phyloP scores from a whole-genome alignment of 2,329 filamentous ascomycete species.

The Phaeosphaeriaceae sp. region DNA sequence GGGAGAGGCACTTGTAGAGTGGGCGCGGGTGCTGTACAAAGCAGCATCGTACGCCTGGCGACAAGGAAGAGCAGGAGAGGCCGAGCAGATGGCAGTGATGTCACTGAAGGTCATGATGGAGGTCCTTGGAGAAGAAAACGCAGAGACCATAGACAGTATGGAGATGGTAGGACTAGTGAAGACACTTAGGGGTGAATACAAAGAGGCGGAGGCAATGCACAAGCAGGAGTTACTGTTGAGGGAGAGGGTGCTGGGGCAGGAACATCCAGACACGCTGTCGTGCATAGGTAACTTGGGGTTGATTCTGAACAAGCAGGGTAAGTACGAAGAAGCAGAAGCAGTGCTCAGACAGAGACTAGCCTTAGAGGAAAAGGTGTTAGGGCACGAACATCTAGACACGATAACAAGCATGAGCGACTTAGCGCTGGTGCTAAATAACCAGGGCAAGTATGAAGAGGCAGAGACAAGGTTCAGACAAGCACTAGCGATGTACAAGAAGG shows the following conservation, averaged over 20 bases:
- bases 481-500: no score
- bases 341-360: no score
- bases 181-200: slow-evolving; percentile 8
- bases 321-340: no score
- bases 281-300: not conserved
- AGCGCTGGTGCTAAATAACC: no score
- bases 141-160: slow-evolving; percentile 8
- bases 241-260: not conserved
- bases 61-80: slow-evolving; percentile 5
- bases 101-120: slow-evolving; percentile 10
- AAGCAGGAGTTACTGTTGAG: not conserved
- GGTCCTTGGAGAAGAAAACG: slow-evolving; percentile 9
- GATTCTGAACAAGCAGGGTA: no score
- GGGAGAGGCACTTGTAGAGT: slow-evolving; percentile 6
- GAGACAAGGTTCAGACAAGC: no score
- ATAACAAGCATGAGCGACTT: no score
- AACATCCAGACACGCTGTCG: not conserved
- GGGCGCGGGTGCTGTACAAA: slow-evolving; percentile 12
- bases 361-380: no score
- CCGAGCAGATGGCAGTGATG: slow-evolving; percentile 4
- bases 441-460: no score
- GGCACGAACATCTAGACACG: no score
- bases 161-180: slow-evolving; percentile 6
- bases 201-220: slow-evolving; percentile 11
- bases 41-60: slow-evolving; percentile 17